Evolutionary conservation across 768 basidiomycete species (phyloP), one percentile per base, ranked within the genome.

Genomic region (Rhodosporidiobolus odoratus): DNA sequence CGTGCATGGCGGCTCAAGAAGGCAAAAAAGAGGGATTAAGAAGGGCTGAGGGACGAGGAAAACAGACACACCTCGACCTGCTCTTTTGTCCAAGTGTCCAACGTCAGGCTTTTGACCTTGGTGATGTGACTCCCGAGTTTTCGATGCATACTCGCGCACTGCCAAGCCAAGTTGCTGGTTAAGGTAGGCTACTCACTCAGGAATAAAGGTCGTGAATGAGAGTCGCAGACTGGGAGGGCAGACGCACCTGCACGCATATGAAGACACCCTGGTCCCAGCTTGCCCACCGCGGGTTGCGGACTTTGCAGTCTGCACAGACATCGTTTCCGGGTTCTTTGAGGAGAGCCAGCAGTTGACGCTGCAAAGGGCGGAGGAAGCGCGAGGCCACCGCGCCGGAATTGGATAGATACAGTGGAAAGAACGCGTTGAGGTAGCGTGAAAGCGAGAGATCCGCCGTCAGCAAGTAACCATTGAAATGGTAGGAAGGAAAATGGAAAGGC

Each of bases 101-200:
- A 81, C 2, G 90, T 91, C 47, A 96, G 75, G 77, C 91, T 94
- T 84, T 95, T 96, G 91, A 97, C 90, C 86, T 96, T 93, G 0
- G 89, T 86, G 74, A 92, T 83, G 79, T 97, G 94, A 8, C 91
- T 94, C 3, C 94, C 94, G 68, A 97, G 88, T 82, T 94, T 95
- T 62, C 94, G 85, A 81, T 97, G 94, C 60, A 95, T 86, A 68
- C 89, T 89, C 23, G 94, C 94, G 78, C 94, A 97, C 75, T 85
- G 86, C 52, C 70, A 74, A 63, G 72, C 61, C 60, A 45, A 41
- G 66, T 71, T 52, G 64, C 41, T 58, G 58, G 40, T 56, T 27
- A 43, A 56, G 23, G 21, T 23, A 23, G 48, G 48, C 9, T 7
- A n/a, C n/a, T n/a, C n/a, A n/a, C n/a, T n/a, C n/a, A n/a, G n/a